Conservation (phyloP, 768 basidiomycete genomes). For the Suillus plorans region DNA sequence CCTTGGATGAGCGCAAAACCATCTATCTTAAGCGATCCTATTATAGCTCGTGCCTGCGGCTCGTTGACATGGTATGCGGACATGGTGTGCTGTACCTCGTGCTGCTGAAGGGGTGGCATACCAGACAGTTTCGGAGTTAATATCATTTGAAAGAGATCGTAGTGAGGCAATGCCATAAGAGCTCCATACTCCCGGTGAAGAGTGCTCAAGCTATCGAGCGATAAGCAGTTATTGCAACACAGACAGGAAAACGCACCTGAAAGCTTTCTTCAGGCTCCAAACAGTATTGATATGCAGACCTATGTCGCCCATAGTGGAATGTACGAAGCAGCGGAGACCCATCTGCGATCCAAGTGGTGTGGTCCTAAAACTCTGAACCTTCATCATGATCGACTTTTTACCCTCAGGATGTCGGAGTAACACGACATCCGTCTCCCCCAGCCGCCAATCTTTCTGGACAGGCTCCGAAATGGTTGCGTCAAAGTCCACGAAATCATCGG, state of each 20-base stretch:
- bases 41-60: slow-evolving; percentile 90
- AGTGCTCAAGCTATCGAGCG: slow-evolving; percentile 70
- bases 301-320: slow-evolving; percentile 44
- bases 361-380: slow-evolving; percentile 52
- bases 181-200: slow-evolving; percentile 91
- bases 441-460: slow-evolving; percentile 68
- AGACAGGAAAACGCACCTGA: slow-evolving; percentile 53
- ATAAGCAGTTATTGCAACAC: slow-evolving; percentile 6
- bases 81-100: slow-evolving; percentile 68
- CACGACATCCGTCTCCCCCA: slow-evolving; percentile 86
- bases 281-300: slow-evolving; percentile 62
- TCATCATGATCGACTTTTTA: slow-evolving; percentile 64
- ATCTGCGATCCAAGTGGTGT: slow-evolving; percentile 50
- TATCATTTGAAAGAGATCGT: slow-evolving; percentile 72
- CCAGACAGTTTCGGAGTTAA: slow-evolving; percentile 63
- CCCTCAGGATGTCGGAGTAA: slow-evolving; percentile 62
- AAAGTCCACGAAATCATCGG: slow-evolving; percentile 82
- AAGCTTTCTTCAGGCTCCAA: slow-evolving; percentile 79
- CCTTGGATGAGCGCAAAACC: slow-evolving; percentile 96
- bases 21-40: slow-evolving; percentile 63
- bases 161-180: slow-evolving; percentile 77
- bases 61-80: slow-evolving; percentile 76
- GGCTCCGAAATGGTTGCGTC: slow-evolving; percentile 61
- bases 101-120: slow-evolving; percentile 41
- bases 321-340: slow-evolving; percentile 55